Evolutionary conservation across 768 basidiomycete species (phyloP), one percentile per base, ranked within the genome.

Genomic region (Tephrocybe sp.): DNA sequence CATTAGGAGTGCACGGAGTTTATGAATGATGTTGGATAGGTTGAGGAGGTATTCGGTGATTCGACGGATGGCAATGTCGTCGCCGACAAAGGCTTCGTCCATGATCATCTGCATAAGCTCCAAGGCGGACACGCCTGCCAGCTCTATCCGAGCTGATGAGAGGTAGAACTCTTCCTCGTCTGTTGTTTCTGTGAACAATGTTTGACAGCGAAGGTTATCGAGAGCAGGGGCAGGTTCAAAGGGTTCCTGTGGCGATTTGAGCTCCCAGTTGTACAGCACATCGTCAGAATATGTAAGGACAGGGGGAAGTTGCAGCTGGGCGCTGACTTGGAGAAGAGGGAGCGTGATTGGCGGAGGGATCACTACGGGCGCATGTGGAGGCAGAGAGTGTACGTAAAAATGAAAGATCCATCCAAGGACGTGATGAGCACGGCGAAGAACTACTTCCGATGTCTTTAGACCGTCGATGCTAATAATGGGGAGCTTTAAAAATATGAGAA

Each of bases 101-200:
- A 96, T 85, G 7, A 84, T 89, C 7, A 80, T 72, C 2, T 87
- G 83, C 92, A 98, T 96, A 46, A 96, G 72, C 40, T 86, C 79
- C 18, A 98, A 81, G 1, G 88, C 89, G 46, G 86, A 80, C 1
- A 92, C 92, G 9, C 95, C 95, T 24, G 85, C 82, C 19, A 97
- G 75, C 68, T 98, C 96, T 62, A 95, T 92, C 9, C 89, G 81
- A 2, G 93, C 84, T 0, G 93, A 94, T 31, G 86, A 81, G 41
- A 97, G 80, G 69, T 93, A 98, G 65, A 98, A 99, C 51, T 92
- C 90, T 52, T 86, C 80, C 64, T 99, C 96, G 60, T 94, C 92
- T 21, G 68, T 65, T 2, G 86, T 86, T 21, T 80, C 77, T 1
- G 96, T 94, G 71, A 98, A 98, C 38, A 82, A 72, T 1, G 83